Evolutionary conservation across 176 grass and related monocot species (phyloP).

Genomic region (Melocanna baccifera): DNA sequence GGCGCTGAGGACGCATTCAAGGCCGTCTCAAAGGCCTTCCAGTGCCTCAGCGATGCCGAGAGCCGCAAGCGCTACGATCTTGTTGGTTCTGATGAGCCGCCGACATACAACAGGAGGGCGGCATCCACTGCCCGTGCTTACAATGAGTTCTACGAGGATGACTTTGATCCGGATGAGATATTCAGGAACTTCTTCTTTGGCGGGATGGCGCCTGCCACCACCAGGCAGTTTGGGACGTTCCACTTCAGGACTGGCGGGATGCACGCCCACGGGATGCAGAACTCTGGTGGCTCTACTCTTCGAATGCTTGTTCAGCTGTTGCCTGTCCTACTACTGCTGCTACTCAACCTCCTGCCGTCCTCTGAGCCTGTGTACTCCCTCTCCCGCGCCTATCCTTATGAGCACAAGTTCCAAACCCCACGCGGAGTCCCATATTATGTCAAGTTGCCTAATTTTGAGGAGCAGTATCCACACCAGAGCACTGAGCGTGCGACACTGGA

Average conservation of each 20-base stretch:
- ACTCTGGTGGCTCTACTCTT: conserved; percentile 49
- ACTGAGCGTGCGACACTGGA: conserved; percentile 56
- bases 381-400: conserved; percentile 52
- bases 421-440: conserved; percentile 73
- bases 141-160: conserved; percentile 65
- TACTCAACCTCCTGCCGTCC: conserved; percentile 81
- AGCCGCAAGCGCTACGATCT: conserved; percentile 77
- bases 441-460: conserved; percentile 73
- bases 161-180: conserved; percentile 93
- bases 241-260: conserved; percentile 65
- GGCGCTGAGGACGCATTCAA: conserved; percentile 96
- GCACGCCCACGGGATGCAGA: conserved; percentile 35
- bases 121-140: conserved; percentile 36
- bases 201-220: conserved; percentile 60
- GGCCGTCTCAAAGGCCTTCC: conserved; percentile 90
- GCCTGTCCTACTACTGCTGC: conserved; percentile 66
- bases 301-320: conserved; percentile 80
- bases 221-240: conserved; percentile 71
- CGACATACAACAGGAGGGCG: conserved; percentile 47
- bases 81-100: conserved; percentile 68
- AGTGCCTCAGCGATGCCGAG: conserved; percentile 78
- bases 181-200: conserved; percentile 98
- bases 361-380: conserved; percentile 79
- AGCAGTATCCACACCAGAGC: conserved; percentile 82
- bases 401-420: conserved; percentile 65